A percentile compares a stretch with the other conserved stretches of the same genome.
phyloP scores from a whole-genome alignment of 306 rosid genomes.

The Begonia fuchsioides region DNA sequence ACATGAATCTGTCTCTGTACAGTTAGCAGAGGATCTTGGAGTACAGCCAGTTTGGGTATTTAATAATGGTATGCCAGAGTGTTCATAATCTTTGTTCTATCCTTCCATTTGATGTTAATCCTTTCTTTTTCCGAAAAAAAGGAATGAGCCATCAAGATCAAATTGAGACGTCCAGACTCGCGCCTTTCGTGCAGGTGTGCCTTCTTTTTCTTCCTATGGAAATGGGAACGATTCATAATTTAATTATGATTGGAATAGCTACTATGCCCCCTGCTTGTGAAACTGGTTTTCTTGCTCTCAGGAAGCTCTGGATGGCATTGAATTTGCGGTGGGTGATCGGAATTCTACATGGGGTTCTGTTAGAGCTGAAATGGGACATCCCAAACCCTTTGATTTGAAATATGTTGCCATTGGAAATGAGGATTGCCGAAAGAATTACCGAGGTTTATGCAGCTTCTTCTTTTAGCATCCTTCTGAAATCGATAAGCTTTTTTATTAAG shows the following conservation, averaged over 20 bases:
- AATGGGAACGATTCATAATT: no score
- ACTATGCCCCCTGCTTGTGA: no score
- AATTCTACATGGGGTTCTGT: constrained; percentile 56
- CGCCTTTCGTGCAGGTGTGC: constrained; percentile 60
- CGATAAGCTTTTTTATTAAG: neutral
- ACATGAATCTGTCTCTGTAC: constrained; percentile 9
- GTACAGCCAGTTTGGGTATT: constrained; percentile 80
- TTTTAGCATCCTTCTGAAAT: no score
- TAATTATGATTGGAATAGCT: no score
- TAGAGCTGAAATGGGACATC: constrained; percentile 72
- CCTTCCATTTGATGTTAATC: no score
- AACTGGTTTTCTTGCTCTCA: constrained; percentile 9
- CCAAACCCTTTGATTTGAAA: constrained; percentile 55
- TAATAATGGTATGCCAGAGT: constrained; percentile 40
- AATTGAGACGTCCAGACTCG: constrained; percentile 34
- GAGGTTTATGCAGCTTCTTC: constrained; percentile 18
- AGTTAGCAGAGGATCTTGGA: constrained; percentile 83
- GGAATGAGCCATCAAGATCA: constrained; percentile 62
- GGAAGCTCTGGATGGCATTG: constrained; percentile 95
- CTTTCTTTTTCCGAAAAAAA: neutral
- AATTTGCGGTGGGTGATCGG: constrained; percentile 64
- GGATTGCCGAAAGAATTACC: constrained; percentile 49
- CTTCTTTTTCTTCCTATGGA: no score
- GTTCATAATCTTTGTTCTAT: no score
- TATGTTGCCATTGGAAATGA: constrained; percentile 79